phyloP scores from a whole-genome alignment of 2,329 filamentous ascomycete genomes.

The Shiraia bambusicola region DNA sequence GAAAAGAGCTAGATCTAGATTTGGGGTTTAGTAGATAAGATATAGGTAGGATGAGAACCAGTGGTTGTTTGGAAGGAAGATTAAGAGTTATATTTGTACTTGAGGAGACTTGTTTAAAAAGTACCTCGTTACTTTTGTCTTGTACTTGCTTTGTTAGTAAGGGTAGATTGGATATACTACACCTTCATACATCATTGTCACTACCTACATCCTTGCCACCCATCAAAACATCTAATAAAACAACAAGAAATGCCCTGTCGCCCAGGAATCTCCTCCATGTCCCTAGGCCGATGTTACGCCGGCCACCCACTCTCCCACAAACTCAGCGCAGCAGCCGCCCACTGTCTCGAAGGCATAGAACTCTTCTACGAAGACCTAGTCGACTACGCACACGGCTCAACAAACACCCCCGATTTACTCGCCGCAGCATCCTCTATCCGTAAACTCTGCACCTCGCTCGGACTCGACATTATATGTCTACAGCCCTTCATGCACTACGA shows the following conservation, averaged over 20 bases:
- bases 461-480: constrained; percentile 64
- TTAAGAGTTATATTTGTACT: too few species aligned
- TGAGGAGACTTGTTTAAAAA: too few species aligned
- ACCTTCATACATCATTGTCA: neutral
- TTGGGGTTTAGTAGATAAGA: too few species aligned
- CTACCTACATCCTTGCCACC: neutral
- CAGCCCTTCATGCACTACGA: constrained; percentile 81
- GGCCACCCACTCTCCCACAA: constrained; percentile 66
- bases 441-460: constrained; percentile 57
- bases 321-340: constrained; percentile 64
- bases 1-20: too few species aligned
- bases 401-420: constrained; percentile 52
- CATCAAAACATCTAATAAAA: neutral
- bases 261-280: constrained; percentile 74
- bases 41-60: too few species aligned
- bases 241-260: constrained; percentile 51
- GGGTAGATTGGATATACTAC: too few species aligned
- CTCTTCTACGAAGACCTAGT: constrained; percentile 76
- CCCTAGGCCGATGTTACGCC: constrained; percentile 70
- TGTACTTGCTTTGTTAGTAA: neutral
- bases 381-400: constrained; percentile 54
- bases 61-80: too few species aligned
- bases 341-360: constrained; percentile 71
- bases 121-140: neutral
- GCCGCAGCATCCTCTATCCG: constrained; percentile 60